Evolutionary conservation across 2,329 filamentous ascomycete genomes (phyloP).

Genomic region (Aaosphaeria arxii): DNA sequence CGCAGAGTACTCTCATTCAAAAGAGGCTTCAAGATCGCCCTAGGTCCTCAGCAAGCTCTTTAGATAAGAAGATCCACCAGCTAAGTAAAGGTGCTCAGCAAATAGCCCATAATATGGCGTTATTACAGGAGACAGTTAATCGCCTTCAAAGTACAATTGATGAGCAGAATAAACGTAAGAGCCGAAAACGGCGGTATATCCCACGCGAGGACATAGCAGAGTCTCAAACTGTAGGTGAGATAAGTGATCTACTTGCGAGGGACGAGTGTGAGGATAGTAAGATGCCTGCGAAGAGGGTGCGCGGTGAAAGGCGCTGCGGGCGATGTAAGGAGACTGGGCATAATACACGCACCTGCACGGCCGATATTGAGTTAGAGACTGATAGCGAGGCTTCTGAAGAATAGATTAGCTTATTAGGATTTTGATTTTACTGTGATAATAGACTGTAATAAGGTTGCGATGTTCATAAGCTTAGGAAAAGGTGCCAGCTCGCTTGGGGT

Average conservation of each 20-base stretch:
- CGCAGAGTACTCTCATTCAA: background rate
- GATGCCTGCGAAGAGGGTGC: constrained; percentile 3
- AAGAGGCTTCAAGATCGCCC: constrained; percentile 2
- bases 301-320: no score
- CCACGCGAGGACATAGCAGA: constrained; percentile 7
- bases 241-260: constrained; percentile 3
- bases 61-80: constrained; percentile 1
- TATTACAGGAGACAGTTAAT: background rate
- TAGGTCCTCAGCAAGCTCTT: background rate
- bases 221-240: constrained; percentile 5
- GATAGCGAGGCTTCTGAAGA: no score
- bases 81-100: constrained; percentile 3
- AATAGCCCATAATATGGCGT: constrained; percentile 2
- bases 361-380: no score
- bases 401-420: no score
- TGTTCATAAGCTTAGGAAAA: constrained; percentile 1
- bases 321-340: no score
- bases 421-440: no score
- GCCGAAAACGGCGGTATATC: constrained; percentile 6
- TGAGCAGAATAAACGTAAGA: constrained; percentile 3
- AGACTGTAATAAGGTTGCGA: background rate
- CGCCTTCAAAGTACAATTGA: constrained; percentile 3
- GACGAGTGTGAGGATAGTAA: constrained; percentile 3
- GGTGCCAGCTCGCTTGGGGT: background rate
- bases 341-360: no score